phyloP scores from a whole-genome alignment of 148 eudicot species.

The Arbutus unedo region DNA sequence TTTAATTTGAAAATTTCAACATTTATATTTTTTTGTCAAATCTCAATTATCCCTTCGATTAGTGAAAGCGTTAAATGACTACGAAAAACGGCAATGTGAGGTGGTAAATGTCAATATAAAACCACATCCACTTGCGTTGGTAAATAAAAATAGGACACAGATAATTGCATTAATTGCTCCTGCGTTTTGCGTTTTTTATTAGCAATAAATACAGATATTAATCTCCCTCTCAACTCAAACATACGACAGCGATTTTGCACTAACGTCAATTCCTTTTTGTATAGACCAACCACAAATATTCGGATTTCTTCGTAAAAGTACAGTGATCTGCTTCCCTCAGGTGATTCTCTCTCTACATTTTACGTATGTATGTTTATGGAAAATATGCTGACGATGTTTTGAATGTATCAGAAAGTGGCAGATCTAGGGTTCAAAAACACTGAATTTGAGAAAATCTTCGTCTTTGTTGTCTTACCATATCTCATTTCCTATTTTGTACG shows the following conservation, averaged over 20 bases:
- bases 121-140: no score
- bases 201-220: neutral
- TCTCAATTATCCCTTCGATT: no score
- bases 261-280: neutral
- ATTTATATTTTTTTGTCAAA: no score
- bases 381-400: neutral
- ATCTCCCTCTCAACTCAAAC: neutral
- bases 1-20: no score
- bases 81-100: no score
- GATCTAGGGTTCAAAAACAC: slow-evolving; percentile 18
- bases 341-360: neutral
- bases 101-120: no score
- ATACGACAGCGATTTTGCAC: neutral
- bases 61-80: no score
- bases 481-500: neutral
- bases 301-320: neutral
- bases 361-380: neutral
- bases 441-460: neutral
- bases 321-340: neutral
- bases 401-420: slow-evolving; percentile 1
- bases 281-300: neutral
- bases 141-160: neutral
- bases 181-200: neutral
- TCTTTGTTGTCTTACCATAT: neutral
- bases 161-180: neutral